These are phyloP conservation scores for Scutellaria baicalensis DNA, from an alignment of 257 asterid genomes.

Conservation along the genomic window DNA sequence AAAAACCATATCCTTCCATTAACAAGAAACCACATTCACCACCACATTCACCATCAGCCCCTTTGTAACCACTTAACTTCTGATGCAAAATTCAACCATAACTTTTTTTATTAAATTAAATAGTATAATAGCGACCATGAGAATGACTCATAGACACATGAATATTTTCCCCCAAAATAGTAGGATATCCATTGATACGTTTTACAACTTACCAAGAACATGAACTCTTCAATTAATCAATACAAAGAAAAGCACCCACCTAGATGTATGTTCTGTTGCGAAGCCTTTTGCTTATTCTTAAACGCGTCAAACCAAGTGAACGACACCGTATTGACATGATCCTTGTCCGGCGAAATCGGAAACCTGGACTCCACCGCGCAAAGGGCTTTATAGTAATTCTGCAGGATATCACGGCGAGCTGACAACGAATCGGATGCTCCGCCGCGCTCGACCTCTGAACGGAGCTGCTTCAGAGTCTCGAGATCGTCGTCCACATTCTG, in stretches of 20 bases:
- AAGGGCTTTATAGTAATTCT: slow-evolving; percentile 83
- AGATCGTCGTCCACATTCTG: slow-evolving; percentile 88
- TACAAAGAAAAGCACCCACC: slow-evolving; percentile 33
- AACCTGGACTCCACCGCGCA: slow-evolving; percentile 92
- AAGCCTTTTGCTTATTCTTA: slow-evolving; percentile 65
- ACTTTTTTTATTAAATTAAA: not conserved
- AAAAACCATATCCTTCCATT: not conserved
- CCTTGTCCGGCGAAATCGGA: slow-evolving; percentile 84
- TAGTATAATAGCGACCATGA: not conserved
- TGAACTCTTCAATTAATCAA: slow-evolving; percentile 8
- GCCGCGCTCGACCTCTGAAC: slow-evolving; percentile 69
- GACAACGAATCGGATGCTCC: slow-evolving; percentile 52
- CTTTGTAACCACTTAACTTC: not conserved
- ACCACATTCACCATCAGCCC: not conserved
- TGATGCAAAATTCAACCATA: not conserved
- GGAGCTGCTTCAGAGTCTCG: slow-evolving; percentile 61
- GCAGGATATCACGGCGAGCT: slow-evolving; percentile 87
- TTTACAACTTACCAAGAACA: not conserved
- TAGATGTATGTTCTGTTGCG: slow-evolving; percentile 84
- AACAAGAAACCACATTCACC: not conserved
- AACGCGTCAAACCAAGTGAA: slow-evolving; percentile 96
- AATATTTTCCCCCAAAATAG: not conserved
- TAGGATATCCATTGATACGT: not conserved
- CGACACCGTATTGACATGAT: slow-evolving; percentile 67
- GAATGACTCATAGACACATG: not conserved